These are phyloP conservation scores for Teunomyces stri DNA, from an alignment of 805 yeast genomes.

Conservation along the genomic window DNA sequence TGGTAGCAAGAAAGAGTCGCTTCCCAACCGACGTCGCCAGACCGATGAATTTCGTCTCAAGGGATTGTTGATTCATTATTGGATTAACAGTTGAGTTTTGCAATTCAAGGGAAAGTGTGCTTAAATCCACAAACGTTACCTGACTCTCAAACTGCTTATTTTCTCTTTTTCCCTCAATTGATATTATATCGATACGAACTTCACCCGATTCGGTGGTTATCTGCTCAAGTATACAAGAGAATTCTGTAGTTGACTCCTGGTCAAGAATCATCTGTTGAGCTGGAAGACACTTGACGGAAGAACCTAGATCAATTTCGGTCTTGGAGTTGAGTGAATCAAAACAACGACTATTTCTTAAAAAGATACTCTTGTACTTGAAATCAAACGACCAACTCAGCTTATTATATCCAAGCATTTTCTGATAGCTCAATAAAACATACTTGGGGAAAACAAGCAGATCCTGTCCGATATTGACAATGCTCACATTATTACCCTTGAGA, in stretches of 20 bases:
- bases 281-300: conserved; percentile 6
- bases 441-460: background rate
- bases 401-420: background rate
- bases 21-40: conserved; percentile 28
- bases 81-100: conserved; percentile 3
- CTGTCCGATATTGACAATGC: background rate
- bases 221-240: conserved; percentile 4
- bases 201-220: background rate
- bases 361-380: conserved; percentile 10
- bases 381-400: conserved; percentile 8
- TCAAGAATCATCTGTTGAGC: conserved; percentile 19
- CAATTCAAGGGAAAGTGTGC: background rate
- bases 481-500: conserved; percentile 15
- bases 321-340: conserved; percentile 1
- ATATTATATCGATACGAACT: conserved; percentile 9
- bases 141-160: conserved; percentile 10
- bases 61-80: background rate
- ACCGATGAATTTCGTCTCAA: conserved; percentile 3
- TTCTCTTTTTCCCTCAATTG: conserved; percentile 8
- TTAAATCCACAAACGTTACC: conserved; percentile 14
- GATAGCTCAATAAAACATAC: background rate
- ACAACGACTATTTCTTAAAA: background rate
- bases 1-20: conserved; percentile 29
- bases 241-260: conserved; percentile 6
- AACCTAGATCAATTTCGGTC: background rate